A percentile compares a stretch with the other conserved stretches of the same genome.
Evolutionary conservation across 768 basidiomycete species (phyloP).

Genomic region (Cytidiella melzeri): DNA sequence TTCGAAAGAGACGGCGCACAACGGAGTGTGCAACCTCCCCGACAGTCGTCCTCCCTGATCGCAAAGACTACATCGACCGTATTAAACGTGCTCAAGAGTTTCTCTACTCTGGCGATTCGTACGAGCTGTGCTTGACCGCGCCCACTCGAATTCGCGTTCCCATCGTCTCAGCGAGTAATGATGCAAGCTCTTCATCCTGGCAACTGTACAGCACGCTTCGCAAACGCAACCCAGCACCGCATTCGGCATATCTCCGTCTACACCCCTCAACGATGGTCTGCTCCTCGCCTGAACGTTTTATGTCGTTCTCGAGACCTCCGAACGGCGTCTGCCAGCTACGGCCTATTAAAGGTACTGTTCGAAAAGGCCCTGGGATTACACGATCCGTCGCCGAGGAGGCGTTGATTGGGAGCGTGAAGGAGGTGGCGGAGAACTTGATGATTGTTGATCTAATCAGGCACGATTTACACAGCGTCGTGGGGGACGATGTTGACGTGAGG

Average conservation of each 20-base stretch:
- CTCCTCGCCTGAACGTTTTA: slow-evolving; percentile 89
- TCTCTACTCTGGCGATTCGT: slow-evolving; percentile 81
- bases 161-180: slow-evolving; percentile 22
- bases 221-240: slow-evolving; percentile 78
- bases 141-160: slow-evolving; percentile 53
- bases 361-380: slow-evolving; percentile 59
- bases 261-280: slow-evolving; percentile 74
- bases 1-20: slow-evolving; percentile 11
- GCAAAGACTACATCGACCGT: slow-evolving; percentile 53
- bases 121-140: slow-evolving; percentile 89
- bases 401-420: slow-evolving; percentile 67
- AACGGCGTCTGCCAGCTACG: slow-evolving; percentile 70
- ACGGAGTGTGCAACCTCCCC: slow-evolving; percentile 14
- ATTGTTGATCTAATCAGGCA: slow-evolving; percentile 95
- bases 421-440: slow-evolving; percentile 97
- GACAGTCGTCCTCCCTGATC: slow-evolving; percentile 48
- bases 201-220: slow-evolving; percentile 69
- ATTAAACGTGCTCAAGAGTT: slow-evolving; percentile 69
- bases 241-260: slow-evolving; percentile 76
- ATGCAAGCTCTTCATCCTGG: slow-evolving; percentile 48
- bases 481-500: slow-evolving; percentile 73
- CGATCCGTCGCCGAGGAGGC: slow-evolving; percentile 60
- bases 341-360: slow-evolving; percentile 91
- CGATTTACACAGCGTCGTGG: slow-evolving; percentile 81
- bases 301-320: slow-evolving; percentile 70